A percentile compares a stretch with the other conserved stretches of the same genome.
Conservation (phyloP, 225 moss, liverwort and hornwort genomes). For the Straminergon stramineum region DNA sequence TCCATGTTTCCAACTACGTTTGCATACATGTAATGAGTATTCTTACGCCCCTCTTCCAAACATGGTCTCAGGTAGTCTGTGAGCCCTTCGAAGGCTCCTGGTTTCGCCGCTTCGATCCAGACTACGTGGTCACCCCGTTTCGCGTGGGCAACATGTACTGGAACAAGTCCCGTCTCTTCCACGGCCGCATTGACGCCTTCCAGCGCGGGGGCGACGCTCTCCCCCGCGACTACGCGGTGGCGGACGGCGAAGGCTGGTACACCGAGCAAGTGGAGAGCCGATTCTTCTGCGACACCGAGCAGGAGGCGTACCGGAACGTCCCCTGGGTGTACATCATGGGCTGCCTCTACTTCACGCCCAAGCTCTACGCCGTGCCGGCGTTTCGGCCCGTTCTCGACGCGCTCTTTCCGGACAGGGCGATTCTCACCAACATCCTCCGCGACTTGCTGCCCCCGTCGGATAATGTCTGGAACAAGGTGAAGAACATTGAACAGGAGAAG, state of each 20-base stretch:
- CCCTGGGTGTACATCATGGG: constrained; percentile 72
- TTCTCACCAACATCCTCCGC: constrained; percentile 56
- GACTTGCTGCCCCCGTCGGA: constrained; percentile 46
- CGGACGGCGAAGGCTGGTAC: constrained; percentile 8
- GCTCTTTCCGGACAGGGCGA: constrained; percentile 50
- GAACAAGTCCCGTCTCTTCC: constrained; percentile 7
- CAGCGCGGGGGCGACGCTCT: background rate
- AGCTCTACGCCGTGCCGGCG: constrained; percentile 55
- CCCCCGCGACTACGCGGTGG: background rate
- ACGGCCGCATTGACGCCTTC: constrained; percentile 8
- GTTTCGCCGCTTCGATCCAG: constrained; percentile 19
- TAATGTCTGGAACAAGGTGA: constrained; percentile 50
- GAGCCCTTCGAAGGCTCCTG: constrained; percentile 45
- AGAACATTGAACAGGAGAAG: constrained; percentile 17
- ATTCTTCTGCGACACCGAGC: constrained; percentile 68
- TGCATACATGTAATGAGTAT: background rate
- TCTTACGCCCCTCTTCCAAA: background rate
- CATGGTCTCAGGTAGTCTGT: constrained; percentile 1
- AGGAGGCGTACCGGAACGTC: constrained; percentile 28
- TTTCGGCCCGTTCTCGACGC: constrained; percentile 64
- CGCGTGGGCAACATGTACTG: background rate
- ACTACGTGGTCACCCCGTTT: constrained; percentile 1
- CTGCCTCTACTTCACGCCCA: constrained; percentile 66
- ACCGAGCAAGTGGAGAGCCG: constrained; percentile 29
- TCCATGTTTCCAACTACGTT: too few species aligned